Evolutionary conservation across 352 stramenopile species (phyloP).

Genomic region (Phytophthora colocasiae): DNA sequence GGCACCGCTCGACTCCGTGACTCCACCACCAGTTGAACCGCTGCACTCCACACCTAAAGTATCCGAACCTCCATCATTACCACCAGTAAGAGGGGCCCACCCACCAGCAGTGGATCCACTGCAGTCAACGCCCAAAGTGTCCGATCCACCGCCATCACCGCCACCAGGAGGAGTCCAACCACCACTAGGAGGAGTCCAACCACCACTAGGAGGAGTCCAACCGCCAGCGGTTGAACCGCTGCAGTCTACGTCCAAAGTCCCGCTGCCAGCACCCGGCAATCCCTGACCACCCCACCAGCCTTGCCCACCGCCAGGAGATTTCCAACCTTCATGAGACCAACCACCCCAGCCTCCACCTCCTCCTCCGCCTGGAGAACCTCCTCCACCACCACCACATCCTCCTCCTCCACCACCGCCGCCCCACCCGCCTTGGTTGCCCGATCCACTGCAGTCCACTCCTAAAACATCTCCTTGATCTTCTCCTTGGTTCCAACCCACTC

Average conservation of each 20-base stretch:
- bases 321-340: no score
- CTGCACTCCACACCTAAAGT: constrained; percentile 11
- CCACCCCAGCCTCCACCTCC: no score
- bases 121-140: not conserved
- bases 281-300: constrained; percentile 1
- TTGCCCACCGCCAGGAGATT: constrained; percentile 1
- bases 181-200: no score
- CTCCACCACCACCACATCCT: no score
- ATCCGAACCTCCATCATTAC: constrained; percentile 3
- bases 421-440: no score
- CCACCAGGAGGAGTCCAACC: no score
- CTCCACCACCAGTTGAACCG: not conserved
- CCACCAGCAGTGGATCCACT: not conserved
- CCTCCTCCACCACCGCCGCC: no score
- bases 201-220: no score
- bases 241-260: not conserved
- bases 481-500: not conserved
- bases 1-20: not conserved
- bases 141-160: no score
- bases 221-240: not conserved
- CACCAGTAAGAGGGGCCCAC: constrained; percentile 1
- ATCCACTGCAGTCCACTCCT: not conserved
- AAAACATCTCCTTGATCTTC: not conserved
- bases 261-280: no score
- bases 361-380: no score